Evolutionary conservation across 2,329 filamentous ascomycete genomes (phyloP), one percentile per base, ranked within the genome.

Genomic region (Lasiodiplodia theobromae): DNA sequence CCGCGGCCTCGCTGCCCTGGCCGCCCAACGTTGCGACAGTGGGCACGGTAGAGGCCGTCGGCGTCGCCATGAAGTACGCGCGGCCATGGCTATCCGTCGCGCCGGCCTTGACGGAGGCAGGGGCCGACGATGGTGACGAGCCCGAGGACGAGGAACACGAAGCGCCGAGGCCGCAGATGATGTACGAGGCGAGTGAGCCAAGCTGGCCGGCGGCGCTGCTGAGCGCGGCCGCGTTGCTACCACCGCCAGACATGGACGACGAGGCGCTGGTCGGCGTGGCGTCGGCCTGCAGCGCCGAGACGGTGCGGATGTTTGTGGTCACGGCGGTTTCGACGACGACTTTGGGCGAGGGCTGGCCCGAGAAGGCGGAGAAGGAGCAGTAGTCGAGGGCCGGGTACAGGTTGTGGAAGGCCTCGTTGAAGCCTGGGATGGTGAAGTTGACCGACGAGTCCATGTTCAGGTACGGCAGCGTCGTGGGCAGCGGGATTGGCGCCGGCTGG

Each of bases 341-440:
- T 62, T 38, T 62, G 23, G 57, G 44, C n/a, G 25, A 25, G 11
- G 57, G 57, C 38, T 62, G 57, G 37, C 54, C 34, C n/a, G 57
- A 21, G 57, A 62, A 38, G 37, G 37, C n/a, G 38, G 37, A 25
- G 37, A 44, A 62, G 21, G 44, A 31, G 57, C 47, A 51, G 47
- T 51, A 51, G 47, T n/a, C 21, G 47, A 51, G 47, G 1, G 18
- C 18, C 18, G 47, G 47, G n/a, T 51, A 21, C 2, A 51, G 47
- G 47, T 11, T 10, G 47, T 51, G 47, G 47, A 51, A 51, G 18
- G 47, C 47, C 4, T 51, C 47, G 47, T 51, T 21, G 47, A 51
- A 51, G 47, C 47, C 47, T 4, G 47, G 47, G 18, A 51, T 51
- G 47, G 47, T 23, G 47, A 51, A 51, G 47, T 51, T 51, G 47